These are phyloP conservation scores for Dictyostelium purpureum DNA, from an alignment of 78 protist genomes.

Conservation along the genomic window DNA sequence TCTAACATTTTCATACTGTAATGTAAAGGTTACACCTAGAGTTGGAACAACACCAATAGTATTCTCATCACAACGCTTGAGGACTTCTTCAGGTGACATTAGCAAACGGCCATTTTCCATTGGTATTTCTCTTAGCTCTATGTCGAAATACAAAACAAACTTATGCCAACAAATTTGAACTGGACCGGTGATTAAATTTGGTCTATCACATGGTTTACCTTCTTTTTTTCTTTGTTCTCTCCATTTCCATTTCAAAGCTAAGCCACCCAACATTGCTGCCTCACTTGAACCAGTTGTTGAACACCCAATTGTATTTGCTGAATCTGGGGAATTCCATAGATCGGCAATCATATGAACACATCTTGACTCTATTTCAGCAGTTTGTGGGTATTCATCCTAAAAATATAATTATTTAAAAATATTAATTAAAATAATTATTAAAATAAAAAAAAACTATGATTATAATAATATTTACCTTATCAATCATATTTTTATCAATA, in stretches of 20 bases:
- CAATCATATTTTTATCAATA: constrained; percentile 27
- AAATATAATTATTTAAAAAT: too few relatives aligned
- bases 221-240: constrained; percentile 16
- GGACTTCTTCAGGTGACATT: constrained; percentile 39
- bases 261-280: constrained; percentile 30
- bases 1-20: constrained; percentile 62
- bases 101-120: constrained; percentile 2
- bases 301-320: not conserved
- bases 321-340: constrained; percentile 41
- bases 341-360: constrained; percentile 31
- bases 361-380: constrained; percentile 31
- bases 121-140: constrained; percentile 40
- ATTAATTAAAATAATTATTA: too few relatives aligned
- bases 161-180: constrained; percentile 76
- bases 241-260: constrained; percentile 58
- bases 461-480: too few relatives aligned
- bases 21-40: constrained; percentile 59
- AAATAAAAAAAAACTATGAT: too few relatives aligned
- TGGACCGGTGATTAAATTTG: constrained; percentile 50
- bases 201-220: constrained; percentile 33
- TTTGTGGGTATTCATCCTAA: constrained; percentile 63
- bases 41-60: constrained; percentile 65
- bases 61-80: constrained; percentile 45
- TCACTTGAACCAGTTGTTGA: constrained; percentile 55
- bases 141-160: constrained; percentile 56